Percentiles rank a stretch among this genome's conserved stretches.
phyloP scores from a whole-genome alignment of 2,329 filamentous ascomycete species.

The Davidsoniella virescens region DNA sequence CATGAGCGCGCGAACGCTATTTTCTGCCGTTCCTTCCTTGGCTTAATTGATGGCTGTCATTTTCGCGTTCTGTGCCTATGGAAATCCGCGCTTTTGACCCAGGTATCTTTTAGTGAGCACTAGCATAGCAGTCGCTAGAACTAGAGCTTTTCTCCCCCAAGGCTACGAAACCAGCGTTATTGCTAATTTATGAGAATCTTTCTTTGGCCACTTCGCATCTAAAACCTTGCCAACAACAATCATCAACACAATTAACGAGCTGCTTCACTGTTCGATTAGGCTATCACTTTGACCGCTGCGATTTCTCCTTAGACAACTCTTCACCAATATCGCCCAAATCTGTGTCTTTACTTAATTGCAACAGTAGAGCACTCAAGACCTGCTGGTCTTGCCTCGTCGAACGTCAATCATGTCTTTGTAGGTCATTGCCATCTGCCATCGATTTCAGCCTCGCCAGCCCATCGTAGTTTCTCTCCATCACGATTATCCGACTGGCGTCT shows the following conservation, averaged over 20 bases:
- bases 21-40: slow-evolving; percentile 6
- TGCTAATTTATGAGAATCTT: too few species aligned
- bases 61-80: neutral
- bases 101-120: neutral
- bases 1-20: neutral
- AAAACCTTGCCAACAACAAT: too few species aligned
- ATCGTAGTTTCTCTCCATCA: neutral
- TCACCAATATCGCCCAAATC: neutral
- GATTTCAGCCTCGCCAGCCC: neutral
- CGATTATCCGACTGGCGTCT: neutral
- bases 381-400: neutral
- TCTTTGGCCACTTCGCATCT: too few species aligned
- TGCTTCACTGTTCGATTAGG: neutral
- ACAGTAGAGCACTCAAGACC: slow-evolving; percentile 2
- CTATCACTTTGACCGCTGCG: neutral
- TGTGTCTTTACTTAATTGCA: neutral
- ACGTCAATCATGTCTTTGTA: slow-evolving; percentile 11
- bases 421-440: neutral
- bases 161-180: too few species aligned
- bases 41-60: slow-evolving; percentile 6
- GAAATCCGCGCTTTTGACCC: neutral
- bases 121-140: too few species aligned
- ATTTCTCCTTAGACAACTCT: neutral
- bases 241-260: too few species aligned
- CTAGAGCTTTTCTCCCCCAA: too few species aligned